phyloP scores from a whole-genome alignment of 495 filamentous ascomycete genomes.

The Penicillium soppii region DNA sequence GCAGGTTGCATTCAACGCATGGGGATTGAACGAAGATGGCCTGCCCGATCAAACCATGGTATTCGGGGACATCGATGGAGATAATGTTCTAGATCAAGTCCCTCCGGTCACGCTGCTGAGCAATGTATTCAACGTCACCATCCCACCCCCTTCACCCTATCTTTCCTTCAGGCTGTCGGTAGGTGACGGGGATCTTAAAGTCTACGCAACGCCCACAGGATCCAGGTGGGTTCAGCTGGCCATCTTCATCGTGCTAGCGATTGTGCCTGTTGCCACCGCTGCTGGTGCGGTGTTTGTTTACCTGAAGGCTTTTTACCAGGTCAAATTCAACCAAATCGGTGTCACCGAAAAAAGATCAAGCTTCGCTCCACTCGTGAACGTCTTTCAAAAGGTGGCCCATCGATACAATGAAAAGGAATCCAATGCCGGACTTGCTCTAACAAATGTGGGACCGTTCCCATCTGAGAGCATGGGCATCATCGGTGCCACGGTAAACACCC shows the following conservation, averaged over 20 bases:
- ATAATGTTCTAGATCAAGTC: conserved; percentile 30
- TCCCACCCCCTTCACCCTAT: conserved; percentile 51
- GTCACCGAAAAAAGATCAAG: conserved; percentile 47
- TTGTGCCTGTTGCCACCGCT: conserved; percentile 54
- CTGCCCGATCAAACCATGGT: conserved; percentile 58
- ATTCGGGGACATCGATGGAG: conserved; percentile 59
- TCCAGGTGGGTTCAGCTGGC: conserved; percentile 52
- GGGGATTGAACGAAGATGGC: conserved; percentile 67
- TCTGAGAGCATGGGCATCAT: conserved; percentile 40
- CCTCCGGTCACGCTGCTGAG: conserved; percentile 10
- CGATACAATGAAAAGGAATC: neutral
- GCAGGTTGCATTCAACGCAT: conserved; percentile 62
- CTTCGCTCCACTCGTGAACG: conserved; percentile 10
- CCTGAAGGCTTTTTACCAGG: conserved; percentile 65
- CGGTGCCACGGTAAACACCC: conserved; percentile 31
- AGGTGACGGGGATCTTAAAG: conserved; percentile 55
- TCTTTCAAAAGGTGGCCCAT: conserved; percentile 14
- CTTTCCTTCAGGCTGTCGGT: conserved; percentile 54
- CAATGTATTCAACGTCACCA: conserved; percentile 40
- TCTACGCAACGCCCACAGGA: conserved; percentile 51
- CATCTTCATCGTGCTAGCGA: conserved; percentile 54
- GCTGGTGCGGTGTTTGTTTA: conserved; percentile 55
- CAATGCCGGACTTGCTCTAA: conserved; percentile 28
- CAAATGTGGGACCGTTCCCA: conserved; percentile 41
- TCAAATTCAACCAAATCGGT: conserved; percentile 70